Evolutionary conservation across 1,284 basidiomycete genomes (phyloP).

Genomic region (Ceratobasidium sp.): DNA sequence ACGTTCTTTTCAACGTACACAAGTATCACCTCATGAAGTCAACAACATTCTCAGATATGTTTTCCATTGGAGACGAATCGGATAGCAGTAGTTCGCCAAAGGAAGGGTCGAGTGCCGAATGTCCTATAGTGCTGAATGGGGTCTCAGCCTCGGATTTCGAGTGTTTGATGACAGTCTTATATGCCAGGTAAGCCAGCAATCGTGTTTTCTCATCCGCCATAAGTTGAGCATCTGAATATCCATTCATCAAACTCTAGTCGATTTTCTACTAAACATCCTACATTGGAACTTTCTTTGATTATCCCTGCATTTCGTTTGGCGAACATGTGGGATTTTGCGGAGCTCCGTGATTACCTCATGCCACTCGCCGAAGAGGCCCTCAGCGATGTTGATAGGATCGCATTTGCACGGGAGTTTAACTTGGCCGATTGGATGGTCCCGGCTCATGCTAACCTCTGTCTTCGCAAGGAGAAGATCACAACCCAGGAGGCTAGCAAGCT

Average conservation of each 20-base stretch:
- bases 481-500: slow-evolving; percentile 27
- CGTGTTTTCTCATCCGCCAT: too few relatives aligned
- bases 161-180: slow-evolving; percentile 9
- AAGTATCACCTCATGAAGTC: slow-evolving; percentile 27
- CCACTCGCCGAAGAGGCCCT: background rate
- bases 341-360: slow-evolving; percentile 13
- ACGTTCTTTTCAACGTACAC: slow-evolving; percentile 18
- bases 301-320: slow-evolving; percentile 36
- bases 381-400: slow-evolving; percentile 17
- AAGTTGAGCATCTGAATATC: too few relatives aligned
- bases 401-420: slow-evolving; percentile 27
- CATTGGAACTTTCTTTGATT: background rate
- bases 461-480: slow-evolving; percentile 9
- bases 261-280: background rate
- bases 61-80: background rate
- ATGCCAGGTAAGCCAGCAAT: background rate
- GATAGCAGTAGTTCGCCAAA: background rate
- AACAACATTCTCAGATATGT: slow-evolving; percentile 13
- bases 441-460: slow-evolving; percentile 16
- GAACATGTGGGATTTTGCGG: slow-evolving; percentile 37
- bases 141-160: slow-evolving; percentile 18
- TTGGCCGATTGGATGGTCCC: slow-evolving; percentile 32
- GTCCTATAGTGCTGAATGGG: slow-evolving; percentile 3
- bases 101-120: background rate
- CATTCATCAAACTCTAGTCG: background rate